A percentile compares a stretch with the other conserved stretches of the same genome.
These are phyloP conservation scores for Xylaria sp. DNA, from an alignment of 2,329 filamentous ascomycete genomes.

Conservation along the genomic window DNA sequence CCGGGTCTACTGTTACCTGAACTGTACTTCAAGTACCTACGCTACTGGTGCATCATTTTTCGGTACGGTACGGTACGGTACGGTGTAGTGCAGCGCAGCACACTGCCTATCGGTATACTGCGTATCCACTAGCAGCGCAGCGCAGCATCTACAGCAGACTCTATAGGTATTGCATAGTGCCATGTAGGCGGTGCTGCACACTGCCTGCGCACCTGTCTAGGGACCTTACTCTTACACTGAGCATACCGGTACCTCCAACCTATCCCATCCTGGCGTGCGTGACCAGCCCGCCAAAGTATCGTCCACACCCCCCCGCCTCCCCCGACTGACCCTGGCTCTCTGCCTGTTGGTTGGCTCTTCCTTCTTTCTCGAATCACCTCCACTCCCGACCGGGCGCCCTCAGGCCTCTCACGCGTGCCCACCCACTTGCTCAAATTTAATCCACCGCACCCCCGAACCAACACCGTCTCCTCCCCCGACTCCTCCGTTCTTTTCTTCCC, in stretches of 20 bases:
- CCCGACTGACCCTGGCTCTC: conserved; percentile 17
- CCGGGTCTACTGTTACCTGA: neutral
- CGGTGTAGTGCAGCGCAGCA: neutral
- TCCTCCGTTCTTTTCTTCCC: conserved; percentile 46
- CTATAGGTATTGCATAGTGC: neutral
- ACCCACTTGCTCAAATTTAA: conserved; percentile 47
- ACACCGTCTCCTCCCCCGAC: conserved; percentile 48
- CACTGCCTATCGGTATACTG: neutral
- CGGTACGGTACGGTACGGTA: neutral
- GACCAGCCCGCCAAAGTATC: conserved; percentile 9
- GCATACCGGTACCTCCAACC: neutral
- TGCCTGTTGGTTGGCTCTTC: conserved; percentile 27
- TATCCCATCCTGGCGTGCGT: conserved; percentile 3
- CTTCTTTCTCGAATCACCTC: conserved; percentile 40
- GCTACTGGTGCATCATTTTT: neutral
- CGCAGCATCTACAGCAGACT: neutral
- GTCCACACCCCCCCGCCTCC: neutral
- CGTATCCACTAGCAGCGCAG: neutral
- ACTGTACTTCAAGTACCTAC: neutral
- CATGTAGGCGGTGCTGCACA: neutral
- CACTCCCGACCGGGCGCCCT: conserved; percentile 49
- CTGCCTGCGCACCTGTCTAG: neutral
- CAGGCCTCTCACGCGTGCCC: conserved; percentile 40
- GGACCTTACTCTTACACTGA: neutral
- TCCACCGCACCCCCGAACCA: conserved; percentile 49